phyloP scores from a whole-genome alignment of 208 protist genomes.

The Entamoeba invadens region DNA sequence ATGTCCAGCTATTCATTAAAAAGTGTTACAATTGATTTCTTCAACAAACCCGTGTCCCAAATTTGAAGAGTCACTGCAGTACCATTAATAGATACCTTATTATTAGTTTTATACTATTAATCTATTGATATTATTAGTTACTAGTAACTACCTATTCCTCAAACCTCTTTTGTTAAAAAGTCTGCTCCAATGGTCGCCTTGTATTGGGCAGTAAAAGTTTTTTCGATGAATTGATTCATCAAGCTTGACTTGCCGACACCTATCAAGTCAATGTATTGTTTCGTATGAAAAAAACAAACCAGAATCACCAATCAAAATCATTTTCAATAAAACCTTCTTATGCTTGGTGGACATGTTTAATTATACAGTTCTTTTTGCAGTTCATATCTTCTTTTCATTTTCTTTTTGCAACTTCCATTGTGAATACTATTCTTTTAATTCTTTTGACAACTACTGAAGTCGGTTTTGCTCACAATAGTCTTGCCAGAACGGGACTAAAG shows the following conservation, averaged over 20 bases:
- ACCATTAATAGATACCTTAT: background rate
- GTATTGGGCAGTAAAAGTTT: background rate
- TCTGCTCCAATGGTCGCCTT: background rate
- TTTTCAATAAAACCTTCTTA: background rate
- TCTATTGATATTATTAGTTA: too few species aligned
- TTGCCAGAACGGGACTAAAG: too few species aligned
- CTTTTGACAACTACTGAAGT: too few species aligned
- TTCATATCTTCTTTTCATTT: too few species aligned
- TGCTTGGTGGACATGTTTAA: background rate
- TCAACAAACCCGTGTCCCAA: constrained; percentile 17
- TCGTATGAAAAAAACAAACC: too few species aligned
- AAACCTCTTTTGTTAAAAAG: constrained; percentile 1
- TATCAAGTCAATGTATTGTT: too few species aligned
- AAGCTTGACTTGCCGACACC: background rate
- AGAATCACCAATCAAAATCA: background rate
- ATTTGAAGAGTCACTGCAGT: background rate
- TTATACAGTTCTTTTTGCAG: too few species aligned
- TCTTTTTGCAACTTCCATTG: too few species aligned
- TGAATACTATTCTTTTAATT: too few species aligned
- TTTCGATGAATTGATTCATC: background rate
- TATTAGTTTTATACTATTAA: too few species aligned
- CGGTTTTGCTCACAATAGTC: too few species aligned
- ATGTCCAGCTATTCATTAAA: background rate
- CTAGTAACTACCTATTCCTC: background rate
- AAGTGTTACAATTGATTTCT: background rate